Conservation (phyloP, 164 flowering plant genomes). For the Akebia trifoliata region DNA sequence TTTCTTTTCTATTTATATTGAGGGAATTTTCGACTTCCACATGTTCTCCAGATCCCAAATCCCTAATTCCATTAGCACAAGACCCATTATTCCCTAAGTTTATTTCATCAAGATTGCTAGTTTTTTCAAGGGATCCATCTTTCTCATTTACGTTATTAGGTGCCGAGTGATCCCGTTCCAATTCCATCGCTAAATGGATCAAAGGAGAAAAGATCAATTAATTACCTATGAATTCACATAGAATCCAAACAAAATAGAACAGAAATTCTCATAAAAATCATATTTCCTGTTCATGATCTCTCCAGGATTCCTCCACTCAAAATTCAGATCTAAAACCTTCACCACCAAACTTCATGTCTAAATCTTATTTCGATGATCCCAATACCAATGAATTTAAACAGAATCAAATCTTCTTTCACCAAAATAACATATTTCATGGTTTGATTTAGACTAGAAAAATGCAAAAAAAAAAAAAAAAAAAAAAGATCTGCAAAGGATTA, state of each 20-base stretch:
- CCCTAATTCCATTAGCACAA: constrained; percentile 16
- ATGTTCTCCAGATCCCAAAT: constrained; percentile 9
- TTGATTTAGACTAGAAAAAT: too few relatives aligned
- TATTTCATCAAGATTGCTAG: constrained; percentile 14
- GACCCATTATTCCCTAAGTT: constrained; percentile 30
- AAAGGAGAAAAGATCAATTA: neutral
- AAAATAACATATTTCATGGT: too few relatives aligned
- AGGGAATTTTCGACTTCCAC: neutral
- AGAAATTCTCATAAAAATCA: neutral
- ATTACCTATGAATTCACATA: neutral
- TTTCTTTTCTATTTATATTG: constrained; percentile 12
- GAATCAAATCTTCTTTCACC: too few relatives aligned
- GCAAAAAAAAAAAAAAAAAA: too few relatives aligned
- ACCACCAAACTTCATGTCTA: too few relatives aligned
- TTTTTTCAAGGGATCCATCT: constrained; percentile 18
- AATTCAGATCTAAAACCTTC: constrained; percentile 7
- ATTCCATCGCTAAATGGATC: constrained; percentile 35
- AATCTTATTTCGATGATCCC: too few relatives aligned
- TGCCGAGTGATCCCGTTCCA: constrained; percentile 29
- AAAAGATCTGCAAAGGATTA: too few relatives aligned
- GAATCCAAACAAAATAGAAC: neutral
- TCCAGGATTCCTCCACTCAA: neutral
- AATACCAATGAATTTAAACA: too few relatives aligned
- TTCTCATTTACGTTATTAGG: constrained; percentile 31
- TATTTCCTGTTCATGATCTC: neutral